Base-by-base conservation (phyloP, 2,329 filamentous ascomycete genomes). In the Coniochaeta hoffmannii region DNA sequence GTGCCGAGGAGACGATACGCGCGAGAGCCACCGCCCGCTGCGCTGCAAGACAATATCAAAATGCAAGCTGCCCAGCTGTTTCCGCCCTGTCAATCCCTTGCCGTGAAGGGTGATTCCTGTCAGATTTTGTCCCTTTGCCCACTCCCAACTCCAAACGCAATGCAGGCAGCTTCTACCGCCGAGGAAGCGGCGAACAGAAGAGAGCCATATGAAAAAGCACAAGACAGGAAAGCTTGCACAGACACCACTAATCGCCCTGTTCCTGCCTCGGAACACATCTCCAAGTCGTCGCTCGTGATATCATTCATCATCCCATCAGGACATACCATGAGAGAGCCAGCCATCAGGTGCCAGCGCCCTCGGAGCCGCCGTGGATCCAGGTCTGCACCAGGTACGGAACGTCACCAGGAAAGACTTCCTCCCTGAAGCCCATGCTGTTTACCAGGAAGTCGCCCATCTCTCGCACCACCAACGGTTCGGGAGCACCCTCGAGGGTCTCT, bases 371-470 rank as follows among this genome's bases (percentile, higher is more conserved):
- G 15, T 57, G 49, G 32, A 52, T 56, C 64, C 64, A 66, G 11
- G 56, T 63, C 19, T 58, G 63, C 12, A 63, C 55, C 26, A 66
- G 57, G 50, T 60, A 65, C n/a, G 64, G 63, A 15, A 58, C 57
- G 53, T 66, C 63, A 11, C 63, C 64, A 1, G 54, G 46, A 22
- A 63, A 63, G 22, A 63, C 61, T 55, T 66, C 64, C 56, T 66
- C 64, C 61, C 63, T 66, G 36, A 60, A 65, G 46, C 64, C 64
- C 64, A 66, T 56, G 54, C 55, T 64, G 55, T 63, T 64, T 34
- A 62, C 56, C 59, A 58, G 55, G 53, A 57, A 63, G 31, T 66
- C 63, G 1, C 57, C 58, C 44, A 62, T 51, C 17, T 55, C 32
- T 10, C 46, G 51, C 5, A 65, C 63, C 1, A 58, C 38, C 52